These are phyloP conservation scores for Camelina sativa DNA, from an alignment of 345 rosid species.

Conservation along the genomic window DNA sequence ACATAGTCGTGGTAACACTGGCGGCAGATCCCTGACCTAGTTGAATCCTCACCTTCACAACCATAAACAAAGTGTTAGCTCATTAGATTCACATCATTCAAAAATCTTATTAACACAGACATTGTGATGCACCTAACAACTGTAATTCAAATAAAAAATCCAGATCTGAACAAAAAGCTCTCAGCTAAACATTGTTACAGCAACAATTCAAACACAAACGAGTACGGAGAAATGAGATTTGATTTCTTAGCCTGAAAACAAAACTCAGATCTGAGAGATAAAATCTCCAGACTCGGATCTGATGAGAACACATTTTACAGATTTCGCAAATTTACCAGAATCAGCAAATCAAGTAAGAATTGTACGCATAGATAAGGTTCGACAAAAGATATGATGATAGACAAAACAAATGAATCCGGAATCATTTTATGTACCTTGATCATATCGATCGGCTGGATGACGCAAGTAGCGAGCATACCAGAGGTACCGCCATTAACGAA, in stretches of 20 bases:
- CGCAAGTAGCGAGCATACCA: constrained; percentile 99
- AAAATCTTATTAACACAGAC: neutral
- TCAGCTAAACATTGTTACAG: neutral
- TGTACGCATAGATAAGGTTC: constrained; percentile 5
- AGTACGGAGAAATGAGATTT: neutral
- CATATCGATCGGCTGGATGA: constrained; percentile 98
- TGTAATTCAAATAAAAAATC: constrained; percentile 10
- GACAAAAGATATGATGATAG: neutral
- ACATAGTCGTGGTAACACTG: constrained; percentile 75
- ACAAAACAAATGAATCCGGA: neutral
- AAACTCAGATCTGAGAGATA: constrained; percentile 36
- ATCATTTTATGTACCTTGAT: constrained; percentile 61
- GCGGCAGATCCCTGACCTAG: constrained; percentile 96
- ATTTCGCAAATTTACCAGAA: constrained; percentile 5
- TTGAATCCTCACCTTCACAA: constrained; percentile 93
- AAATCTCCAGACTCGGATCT: constrained; percentile 49
- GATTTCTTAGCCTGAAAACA: neutral
- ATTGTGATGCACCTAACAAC: constrained; percentile 1
- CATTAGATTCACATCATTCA: constrained; percentile 17
- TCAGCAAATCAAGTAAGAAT: constrained; percentile 17
- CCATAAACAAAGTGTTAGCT: constrained; percentile 20
- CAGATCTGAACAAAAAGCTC: constrained; percentile 33
- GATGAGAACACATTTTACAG: constrained; percentile 33
- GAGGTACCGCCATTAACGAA: constrained; percentile 95
- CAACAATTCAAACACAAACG: neutral